These are phyloP conservation scores for Ogataea hybrid DNA, from an alignment of 1,139 yeast species.

Conservation along the genomic window DNA sequence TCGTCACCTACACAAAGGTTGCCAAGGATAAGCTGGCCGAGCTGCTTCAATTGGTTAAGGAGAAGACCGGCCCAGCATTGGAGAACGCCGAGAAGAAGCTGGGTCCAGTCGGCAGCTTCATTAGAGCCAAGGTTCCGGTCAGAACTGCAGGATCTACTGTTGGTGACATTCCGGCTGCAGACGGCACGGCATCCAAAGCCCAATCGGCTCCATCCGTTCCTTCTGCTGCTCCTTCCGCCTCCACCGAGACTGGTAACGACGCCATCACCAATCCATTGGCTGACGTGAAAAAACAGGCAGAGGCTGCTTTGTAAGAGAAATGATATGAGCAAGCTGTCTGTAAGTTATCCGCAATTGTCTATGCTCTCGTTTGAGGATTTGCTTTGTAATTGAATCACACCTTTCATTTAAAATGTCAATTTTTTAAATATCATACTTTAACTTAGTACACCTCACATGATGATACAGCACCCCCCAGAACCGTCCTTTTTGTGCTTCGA, in stretches of 20 bases:
- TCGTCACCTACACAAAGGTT: slow-evolving; percentile 53
- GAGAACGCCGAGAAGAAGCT: slow-evolving; percentile 49
- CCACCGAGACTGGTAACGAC: slow-evolving; percentile 16
- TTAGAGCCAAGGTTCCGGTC: slow-evolving; percentile 59
- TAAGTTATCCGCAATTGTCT: background rate
- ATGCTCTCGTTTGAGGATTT: slow-evolving; percentile 1
- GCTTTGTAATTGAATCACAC: background rate
- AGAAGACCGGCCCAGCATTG: slow-evolving; percentile 47
- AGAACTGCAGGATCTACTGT: slow-evolving; percentile 76
- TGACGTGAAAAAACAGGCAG: slow-evolving; percentile 8
- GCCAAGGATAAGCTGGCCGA: slow-evolving; percentile 59
- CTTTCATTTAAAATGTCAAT: background rate
- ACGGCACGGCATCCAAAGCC: slow-evolving; percentile 1
- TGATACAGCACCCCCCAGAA: slow-evolving; percentile 32
- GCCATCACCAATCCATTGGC: slow-evolving; percentile 13
- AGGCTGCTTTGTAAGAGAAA: slow-evolving; percentile 12
- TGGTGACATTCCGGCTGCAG: slow-evolving; percentile 38
- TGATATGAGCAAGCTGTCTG: background rate
- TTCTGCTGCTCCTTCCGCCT: slow-evolving; percentile 2
- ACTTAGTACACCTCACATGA: slow-evolving; percentile 19
- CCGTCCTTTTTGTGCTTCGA: slow-evolving; percentile 14
- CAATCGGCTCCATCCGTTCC: slow-evolving; percentile 5
- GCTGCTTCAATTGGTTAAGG: slow-evolving; percentile 48
- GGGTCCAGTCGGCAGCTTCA: slow-evolving; percentile 62
- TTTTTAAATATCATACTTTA: background rate